A percentile compares a stretch with the other conserved stretches of the same genome.
These are phyloP conservation scores for Fagus sylvatica DNA, from an alignment of 306 rosid genomes.

Conservation along the genomic window DNA sequence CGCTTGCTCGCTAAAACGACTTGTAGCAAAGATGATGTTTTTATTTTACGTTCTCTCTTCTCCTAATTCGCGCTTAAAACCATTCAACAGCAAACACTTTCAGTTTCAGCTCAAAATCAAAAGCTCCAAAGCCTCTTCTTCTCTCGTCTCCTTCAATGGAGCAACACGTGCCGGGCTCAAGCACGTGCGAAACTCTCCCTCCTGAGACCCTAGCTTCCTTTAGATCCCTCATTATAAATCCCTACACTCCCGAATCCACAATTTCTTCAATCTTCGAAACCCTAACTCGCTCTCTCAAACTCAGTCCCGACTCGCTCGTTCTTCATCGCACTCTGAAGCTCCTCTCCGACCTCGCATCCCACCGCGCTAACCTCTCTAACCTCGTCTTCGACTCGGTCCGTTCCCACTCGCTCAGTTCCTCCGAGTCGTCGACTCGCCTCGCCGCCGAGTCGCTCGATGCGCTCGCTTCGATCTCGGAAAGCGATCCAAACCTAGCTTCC, in stretches of 20 bases:
- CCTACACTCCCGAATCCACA: conserved; percentile 54
- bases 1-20: too few relatives aligned
- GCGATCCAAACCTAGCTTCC: conserved; percentile 7
- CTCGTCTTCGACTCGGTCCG: conserved; percentile 36
- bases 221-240: conserved; percentile 51
- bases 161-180: background rate
- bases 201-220: conserved; percentile 45
- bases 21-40: too few relatives aligned
- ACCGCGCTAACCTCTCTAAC: conserved; percentile 34
- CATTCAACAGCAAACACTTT: too few relatives aligned
- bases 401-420: conserved; percentile 26
- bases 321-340: conserved; percentile 52
- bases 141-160: conserved; percentile 23
- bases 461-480: conserved; percentile 36
- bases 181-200: conserved; percentile 27
- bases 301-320: conserved; percentile 18
- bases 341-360: conserved; percentile 51
- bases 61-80: too few relatives aligned
- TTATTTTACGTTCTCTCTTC: too few relatives aligned
- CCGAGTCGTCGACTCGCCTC: conserved; percentile 42
- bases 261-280: conserved; percentile 42
- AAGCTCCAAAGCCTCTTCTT: background rate
- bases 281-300: conserved; percentile 47
- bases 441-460: conserved; percentile 48
- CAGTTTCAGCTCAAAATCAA: background rate